These are phyloP conservation scores for Coprinellus micaceus DNA, from an alignment of 768 basidiomycete genomes.

Conservation along the genomic window DNA sequence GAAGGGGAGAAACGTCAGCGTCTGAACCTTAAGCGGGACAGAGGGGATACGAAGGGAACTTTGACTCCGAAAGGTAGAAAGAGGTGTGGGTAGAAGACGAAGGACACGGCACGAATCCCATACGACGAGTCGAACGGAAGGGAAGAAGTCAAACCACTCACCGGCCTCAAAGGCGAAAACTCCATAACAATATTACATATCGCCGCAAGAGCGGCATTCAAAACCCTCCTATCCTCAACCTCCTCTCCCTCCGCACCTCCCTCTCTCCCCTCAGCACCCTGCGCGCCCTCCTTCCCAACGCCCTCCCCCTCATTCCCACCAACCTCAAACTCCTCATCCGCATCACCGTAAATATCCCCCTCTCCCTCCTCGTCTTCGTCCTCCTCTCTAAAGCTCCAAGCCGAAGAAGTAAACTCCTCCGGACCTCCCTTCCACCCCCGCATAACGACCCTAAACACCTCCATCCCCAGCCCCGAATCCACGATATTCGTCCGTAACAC, in stretches of 20 bases:
- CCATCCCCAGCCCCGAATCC: conserved; percentile 74
- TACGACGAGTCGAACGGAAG: not conserved
- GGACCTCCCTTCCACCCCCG: conserved; percentile 7
- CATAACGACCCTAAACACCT: conserved; percentile 54
- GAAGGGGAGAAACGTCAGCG: not conserved
- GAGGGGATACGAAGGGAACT: not conserved
- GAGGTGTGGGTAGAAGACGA: too few species aligned
- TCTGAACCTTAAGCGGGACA: not conserved
- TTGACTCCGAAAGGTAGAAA: too few species aligned
- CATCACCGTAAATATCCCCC: too few species aligned
- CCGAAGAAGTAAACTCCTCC: conserved; percentile 13
- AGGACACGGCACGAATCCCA: too few species aligned
- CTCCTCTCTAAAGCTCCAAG: conserved; percentile 29
- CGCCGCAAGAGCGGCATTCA: conserved; percentile 64
- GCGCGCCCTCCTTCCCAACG: too few species aligned
- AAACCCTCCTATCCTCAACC: conserved; percentile 68
- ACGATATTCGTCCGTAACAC: conserved; percentile 82
- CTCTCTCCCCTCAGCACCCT: too few species aligned
- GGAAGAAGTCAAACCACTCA: conserved; percentile 33
- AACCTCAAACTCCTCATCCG: not conserved
- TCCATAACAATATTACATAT: conserved; percentile 86
- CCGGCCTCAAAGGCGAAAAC: conserved; percentile 75
- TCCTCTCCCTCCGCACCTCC: conserved; percentile 15
- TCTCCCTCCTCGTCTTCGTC: conserved; percentile 24
- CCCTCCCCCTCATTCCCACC: not conserved